Base-by-base conservation (phyloP, 352 stramenopile genomes). In the Pythium rhizo-oryzae region DNA sequence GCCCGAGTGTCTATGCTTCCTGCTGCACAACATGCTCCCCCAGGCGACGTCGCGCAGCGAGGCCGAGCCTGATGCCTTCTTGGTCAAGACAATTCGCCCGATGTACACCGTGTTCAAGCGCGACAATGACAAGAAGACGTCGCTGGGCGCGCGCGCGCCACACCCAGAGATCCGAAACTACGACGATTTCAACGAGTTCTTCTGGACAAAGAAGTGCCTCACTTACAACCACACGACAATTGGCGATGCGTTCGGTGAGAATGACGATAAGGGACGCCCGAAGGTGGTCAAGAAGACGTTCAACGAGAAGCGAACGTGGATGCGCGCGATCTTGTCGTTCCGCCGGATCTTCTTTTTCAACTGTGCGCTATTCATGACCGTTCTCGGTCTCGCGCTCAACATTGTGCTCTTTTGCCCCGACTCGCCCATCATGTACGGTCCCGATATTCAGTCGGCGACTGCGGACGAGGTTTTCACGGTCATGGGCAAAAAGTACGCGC, bases 141-240 rank as follows among this genome's bases (percentile, higher is more conserved):
- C 81, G 5, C 86, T 93, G 65, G 87, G 87, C 15, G 81, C 81
- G 12, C 84, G 87, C 7, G 85, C 87, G 13, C 62, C 84, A 9
- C 87, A 96, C 67, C 55, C 70, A 5, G 79, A 96, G 59, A 93
- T 96, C 44, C 84, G 87, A 18, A 93, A 94, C 74, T 95, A 95
- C 69, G 87, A 95, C 46, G 87, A 95, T 57, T 95, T 95, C 55
- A 95, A 95, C 71, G 87, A 95, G 75, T 95, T 94, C 46, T 95
- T 95, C 67, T 95, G 87, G 87, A 91, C 62, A 58, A 94, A 94
- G 60, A 94, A 93, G 59, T 94, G 85, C 37, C 63, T 96, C 39
- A 93, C 92, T 69, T 94, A 81, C 72, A 89, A 91, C 60, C 60
- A 74, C 18, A 82, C 75, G 47, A 86, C 58, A 24, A 93, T 96